These are phyloP conservation scores for Blastocladiella britannica DNA, from an alignment of 192 early-diverging fungal species.

Conservation along the genomic window DNA sequence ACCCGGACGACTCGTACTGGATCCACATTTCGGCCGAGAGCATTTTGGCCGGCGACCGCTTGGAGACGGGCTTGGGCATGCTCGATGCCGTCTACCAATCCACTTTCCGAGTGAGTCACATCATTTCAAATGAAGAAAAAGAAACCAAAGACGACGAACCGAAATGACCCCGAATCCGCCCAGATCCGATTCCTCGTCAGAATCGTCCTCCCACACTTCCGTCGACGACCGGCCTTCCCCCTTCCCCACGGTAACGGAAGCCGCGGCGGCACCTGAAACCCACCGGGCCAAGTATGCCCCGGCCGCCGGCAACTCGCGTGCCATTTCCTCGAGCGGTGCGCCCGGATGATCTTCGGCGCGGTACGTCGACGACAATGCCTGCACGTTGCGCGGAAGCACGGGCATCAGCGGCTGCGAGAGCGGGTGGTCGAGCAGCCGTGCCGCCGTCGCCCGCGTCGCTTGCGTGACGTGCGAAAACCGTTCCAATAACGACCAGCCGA, in stretches of 20 bases:
- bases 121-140: too few relatives aligned
- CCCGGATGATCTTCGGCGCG: background rate
- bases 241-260: too few relatives aligned
- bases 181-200: too few relatives aligned
- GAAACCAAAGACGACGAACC: too few relatives aligned
- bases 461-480: slow-evolving; percentile 51
- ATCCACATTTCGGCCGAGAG: background rate
- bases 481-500: slow-evolving; percentile 53
- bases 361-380: slow-evolving; percentile 5
- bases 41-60: background rate
- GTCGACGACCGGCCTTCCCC: too few relatives aligned
- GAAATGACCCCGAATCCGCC: too few relatives aligned
- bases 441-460: slow-evolving; percentile 42
- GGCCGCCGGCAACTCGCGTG: background rate
- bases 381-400: slow-evolving; percentile 22
- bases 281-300: background rate
- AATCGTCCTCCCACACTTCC: too few relatives aligned
- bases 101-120: too few relatives aligned
- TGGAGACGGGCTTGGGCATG: background rate
- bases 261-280: too few relatives aligned
- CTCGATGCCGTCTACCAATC: too few relatives aligned
- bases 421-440: slow-evolving; percentile 24
- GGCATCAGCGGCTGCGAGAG: slow-evolving; percentile 29
- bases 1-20: background rate
- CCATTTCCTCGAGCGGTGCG: background rate